These are phyloP conservation scores for Gracilaria gracilis DNA, from an alignment of 23 red algal genomes.

Conservation along the genomic window DNA sequence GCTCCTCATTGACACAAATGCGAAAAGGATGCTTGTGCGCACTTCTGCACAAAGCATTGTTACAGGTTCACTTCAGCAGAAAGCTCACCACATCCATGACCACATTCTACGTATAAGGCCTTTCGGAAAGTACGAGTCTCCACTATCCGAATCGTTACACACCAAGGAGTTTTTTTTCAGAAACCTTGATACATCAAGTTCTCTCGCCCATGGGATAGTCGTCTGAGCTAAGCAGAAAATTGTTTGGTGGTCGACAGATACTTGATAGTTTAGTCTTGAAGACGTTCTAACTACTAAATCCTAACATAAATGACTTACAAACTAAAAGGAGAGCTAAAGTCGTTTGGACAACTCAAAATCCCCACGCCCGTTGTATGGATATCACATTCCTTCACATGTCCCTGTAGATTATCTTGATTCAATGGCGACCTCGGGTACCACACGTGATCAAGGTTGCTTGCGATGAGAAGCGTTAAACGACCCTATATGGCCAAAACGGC, in stretches of 20 bases:
- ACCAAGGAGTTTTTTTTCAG: not conserved
- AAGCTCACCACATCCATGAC: too few relatives aligned
- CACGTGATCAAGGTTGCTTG: too few relatives aligned
- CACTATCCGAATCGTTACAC: too few relatives aligned
- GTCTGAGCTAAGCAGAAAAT: not conserved
- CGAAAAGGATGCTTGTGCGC: too few relatives aligned
- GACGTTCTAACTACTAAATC: conserved; percentile 11
- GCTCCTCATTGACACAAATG: too few relatives aligned
- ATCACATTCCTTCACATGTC: not conserved
- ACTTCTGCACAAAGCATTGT: too few relatives aligned
- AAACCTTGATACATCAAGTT: not conserved
- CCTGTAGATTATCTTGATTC: not conserved
- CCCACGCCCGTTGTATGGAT: not conserved
- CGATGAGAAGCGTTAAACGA: too few relatives aligned
- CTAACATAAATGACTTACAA: conserved; percentile 24
- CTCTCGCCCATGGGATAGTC: not conserved
- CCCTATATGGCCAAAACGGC: not conserved
- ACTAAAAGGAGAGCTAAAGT: not conserved
- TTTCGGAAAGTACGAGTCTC: too few relatives aligned
- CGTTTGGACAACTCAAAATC: not conserved
- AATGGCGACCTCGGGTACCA: too few relatives aligned
- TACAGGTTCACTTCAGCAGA: too few relatives aligned
- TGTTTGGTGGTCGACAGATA: not conserved
- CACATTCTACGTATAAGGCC: too few relatives aligned
- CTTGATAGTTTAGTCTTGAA: not conserved